A percentile compares a stretch with the other conserved stretches of the same genome.
phyloP scores from a whole-genome alignment of 108 stramenopile species.

The Cyclotella atomus region DNA sequence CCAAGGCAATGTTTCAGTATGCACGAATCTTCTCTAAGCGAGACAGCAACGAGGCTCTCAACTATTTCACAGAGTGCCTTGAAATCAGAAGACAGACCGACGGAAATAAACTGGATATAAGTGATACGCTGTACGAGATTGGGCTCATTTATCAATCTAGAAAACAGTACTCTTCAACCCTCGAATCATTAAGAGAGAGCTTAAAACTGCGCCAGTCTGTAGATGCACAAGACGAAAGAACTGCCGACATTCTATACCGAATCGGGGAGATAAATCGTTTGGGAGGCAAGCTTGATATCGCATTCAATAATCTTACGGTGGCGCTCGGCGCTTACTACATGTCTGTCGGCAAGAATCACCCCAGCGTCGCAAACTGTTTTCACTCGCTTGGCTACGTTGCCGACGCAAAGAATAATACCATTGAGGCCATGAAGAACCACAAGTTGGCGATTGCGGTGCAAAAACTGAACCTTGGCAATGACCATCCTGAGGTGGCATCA shows the following conservation, averaged over 20 bases:
- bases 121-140: constrained; percentile 49
- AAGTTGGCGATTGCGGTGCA: constrained; percentile 50
- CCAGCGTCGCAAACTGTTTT: constrained; percentile 42
- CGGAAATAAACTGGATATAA: constrained; percentile 38
- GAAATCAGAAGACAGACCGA: constrained; percentile 25
- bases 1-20: constrained; percentile 38
- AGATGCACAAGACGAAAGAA: constrained; percentile 46
- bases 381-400: constrained; percentile 49
- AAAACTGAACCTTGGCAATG: constrained; percentile 48
- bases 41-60: constrained; percentile 41
- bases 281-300: constrained; percentile 40
- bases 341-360: constrained; percentile 47
- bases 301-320: constrained; percentile 32
- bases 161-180: constrained; percentile 40
- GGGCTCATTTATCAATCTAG: constrained; percentile 36
- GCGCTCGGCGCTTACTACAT: constrained; percentile 44
- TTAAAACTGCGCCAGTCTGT: constrained; percentile 30
- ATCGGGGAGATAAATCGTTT: constrained; percentile 43
- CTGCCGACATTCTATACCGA: constrained; percentile 40
- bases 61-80: constrained; percentile 48
- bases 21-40: constrained; percentile 33
- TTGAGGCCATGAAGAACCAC: constrained; percentile 52
- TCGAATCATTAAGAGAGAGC: constrained; percentile 38
- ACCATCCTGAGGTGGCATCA: constrained; percentile 50
- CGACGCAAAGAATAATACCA: constrained; percentile 37